Percentiles rank a stretch among this genome's conserved stretches.
Evolutionary conservation across 495 filamentous ascomycete species (phyloP).

Genomic region (Corynascus novoguineensis): DNA sequence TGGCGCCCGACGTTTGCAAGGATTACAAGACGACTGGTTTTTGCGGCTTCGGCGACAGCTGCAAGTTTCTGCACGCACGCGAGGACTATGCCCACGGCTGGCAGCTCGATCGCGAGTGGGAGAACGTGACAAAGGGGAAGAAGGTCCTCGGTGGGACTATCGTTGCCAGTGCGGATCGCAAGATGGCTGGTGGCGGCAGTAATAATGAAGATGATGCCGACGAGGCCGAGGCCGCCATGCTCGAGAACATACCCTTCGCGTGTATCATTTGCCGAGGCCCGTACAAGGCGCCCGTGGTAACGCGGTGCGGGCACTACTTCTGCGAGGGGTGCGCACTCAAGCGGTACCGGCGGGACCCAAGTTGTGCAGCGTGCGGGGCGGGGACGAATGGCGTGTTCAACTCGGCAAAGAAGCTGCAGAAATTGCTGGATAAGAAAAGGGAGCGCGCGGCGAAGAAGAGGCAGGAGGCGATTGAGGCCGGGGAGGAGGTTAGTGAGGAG

Average conservation of each 20-base stretch:
- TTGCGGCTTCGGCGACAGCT: conserved; percentile 43
- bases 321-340: conserved; percentile 84
- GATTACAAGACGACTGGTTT: conserved; percentile 45
- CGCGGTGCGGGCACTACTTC: conserved; percentile 93
- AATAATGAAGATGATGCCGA: conserved; percentile 49
- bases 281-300: conserved; percentile 79
- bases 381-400: conserved; percentile 90
- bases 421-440: conserved; percentile 76
- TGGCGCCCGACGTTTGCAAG: conserved; percentile 91
- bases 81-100: conserved; percentile 91
- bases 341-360: conserved; percentile 69
- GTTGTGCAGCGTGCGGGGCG: conserved; percentile 77
- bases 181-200: conserved; percentile 31
- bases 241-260: conserved; percentile 91
- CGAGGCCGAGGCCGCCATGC: conserved; percentile 66
- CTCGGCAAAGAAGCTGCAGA: conserved; percentile 73
- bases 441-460: conserved; percentile 60
- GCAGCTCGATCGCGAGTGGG: conserved; percentile 94
- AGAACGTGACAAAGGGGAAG: conserved; percentile 72
- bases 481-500: conserved; percentile 63
- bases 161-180: conserved; percentile 54
- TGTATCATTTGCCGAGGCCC: conserved; percentile 83
- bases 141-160: conserved; percentile 57
- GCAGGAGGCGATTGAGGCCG: conserved; percentile 65
- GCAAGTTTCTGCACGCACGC: conserved; percentile 81